Evolutionary conservation across 306 rosid species (phyloP).

Genomic region (Vachellia collinsii): DNA sequence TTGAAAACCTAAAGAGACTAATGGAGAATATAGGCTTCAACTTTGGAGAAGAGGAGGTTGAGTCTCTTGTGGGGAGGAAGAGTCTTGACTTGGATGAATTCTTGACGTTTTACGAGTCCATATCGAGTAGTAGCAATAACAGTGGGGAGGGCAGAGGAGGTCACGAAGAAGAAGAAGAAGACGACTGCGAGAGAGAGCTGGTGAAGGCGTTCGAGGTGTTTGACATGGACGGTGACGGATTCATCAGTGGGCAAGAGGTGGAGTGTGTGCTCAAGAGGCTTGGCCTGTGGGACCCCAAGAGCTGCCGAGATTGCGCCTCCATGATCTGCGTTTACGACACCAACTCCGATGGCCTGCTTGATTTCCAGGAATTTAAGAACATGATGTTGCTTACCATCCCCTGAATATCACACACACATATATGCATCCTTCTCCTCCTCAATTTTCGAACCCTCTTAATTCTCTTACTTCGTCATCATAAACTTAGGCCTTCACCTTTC

Average conservation of each 20-base stretch:
- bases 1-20: slow-evolving; percentile 61
- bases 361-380: slow-evolving; percentile 82
- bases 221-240: slow-evolving; percentile 79
- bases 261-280: slow-evolving; percentile 60
- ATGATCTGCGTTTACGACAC: slow-evolving; percentile 74
- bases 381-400: slow-evolving; percentile 68
- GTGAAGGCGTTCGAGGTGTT: slow-evolving; percentile 73
- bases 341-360: slow-evolving; percentile 74
- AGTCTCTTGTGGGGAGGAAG: slow-evolving; percentile 53
- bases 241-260: slow-evolving; percentile 69
- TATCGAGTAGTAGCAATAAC: slow-evolving; percentile 32
- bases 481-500: too few relatives aligned
- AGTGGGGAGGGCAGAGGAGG: slow-evolving; percentile 33
- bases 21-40: slow-evolving; percentile 47
- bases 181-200: slow-evolving; percentile 44
- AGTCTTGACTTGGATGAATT: slow-evolving; percentile 61
- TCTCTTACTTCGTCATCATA: too few relatives aligned
- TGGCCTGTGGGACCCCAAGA: slow-evolving; percentile 60
- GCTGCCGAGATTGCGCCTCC: slow-evolving; percentile 47
- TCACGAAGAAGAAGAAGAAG: neutral
- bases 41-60: slow-evolving; percentile 51
- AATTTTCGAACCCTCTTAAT: too few relatives aligned
- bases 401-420: neutral
- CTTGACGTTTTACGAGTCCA: slow-evolving; percentile 60
- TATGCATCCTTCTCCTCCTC: too few relatives aligned